Evolutionary conservation across 108 stramenopile genomes (phyloP).

Genomic region (Ochromonas danica): DNA sequence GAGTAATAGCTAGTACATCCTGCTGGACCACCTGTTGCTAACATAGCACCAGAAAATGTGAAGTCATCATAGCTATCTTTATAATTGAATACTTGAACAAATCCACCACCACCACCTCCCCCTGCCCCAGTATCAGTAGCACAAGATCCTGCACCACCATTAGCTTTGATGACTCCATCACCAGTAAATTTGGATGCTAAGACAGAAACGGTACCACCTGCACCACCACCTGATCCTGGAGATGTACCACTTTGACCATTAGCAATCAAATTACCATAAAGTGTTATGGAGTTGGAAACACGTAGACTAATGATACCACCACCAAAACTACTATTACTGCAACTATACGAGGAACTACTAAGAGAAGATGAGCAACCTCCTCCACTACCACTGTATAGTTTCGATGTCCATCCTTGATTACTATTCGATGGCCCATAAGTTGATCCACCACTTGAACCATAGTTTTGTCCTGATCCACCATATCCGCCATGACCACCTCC

Average conservation of each 20-base stretch:
- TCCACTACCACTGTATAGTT: not conserved
- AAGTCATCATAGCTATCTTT: not conserved
- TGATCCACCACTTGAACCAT: not conserved
- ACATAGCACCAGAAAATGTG: not conserved
- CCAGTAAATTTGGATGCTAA: not conserved
- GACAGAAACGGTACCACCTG: not conserved
- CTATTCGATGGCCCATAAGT: not conserved
- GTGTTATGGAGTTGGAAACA: not conserved
- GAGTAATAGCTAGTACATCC: not conserved
- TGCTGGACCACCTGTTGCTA: not conserved
- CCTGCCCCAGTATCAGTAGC: not conserved
- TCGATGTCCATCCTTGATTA: not conserved
- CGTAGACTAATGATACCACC: not conserved
- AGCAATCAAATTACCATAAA: not conserved
- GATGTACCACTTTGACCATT: not conserved
- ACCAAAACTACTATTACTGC: not conserved
- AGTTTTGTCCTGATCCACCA: not conserved
- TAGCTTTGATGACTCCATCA: not conserved
- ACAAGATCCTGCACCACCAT: not conserved
- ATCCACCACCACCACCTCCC: constrained; percentile 6
- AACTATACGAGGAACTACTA: not conserved
- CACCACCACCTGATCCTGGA: constrained; percentile 6
- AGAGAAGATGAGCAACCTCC: not conserved
- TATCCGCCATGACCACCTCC: constrained; percentile 7
- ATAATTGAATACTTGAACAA: constrained; percentile 8